Conservation (phyloP, 805 yeast genomes). For the Debaryomyces tyrocola region DNA sequence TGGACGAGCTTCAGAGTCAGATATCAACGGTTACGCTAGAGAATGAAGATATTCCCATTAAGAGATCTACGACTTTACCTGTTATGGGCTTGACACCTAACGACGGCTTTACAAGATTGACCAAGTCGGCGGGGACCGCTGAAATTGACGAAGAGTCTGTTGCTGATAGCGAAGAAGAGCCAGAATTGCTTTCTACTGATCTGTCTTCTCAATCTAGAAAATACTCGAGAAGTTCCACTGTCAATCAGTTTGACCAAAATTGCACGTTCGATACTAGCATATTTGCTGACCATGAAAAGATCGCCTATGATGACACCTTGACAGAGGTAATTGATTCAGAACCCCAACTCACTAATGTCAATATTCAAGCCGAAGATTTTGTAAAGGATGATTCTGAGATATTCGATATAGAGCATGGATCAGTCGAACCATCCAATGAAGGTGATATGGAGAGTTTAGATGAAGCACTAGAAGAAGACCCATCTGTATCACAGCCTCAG, state of each 20-base stretch:
- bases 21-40: slow-evolving; percentile 1
- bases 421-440: background rate
- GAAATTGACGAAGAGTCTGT: slow-evolving; percentile 3
- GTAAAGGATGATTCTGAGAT: background rate
- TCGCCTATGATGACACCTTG: background rate
- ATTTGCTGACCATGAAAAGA: background rate
- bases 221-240: slow-evolving; percentile 1
- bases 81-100: background rate
- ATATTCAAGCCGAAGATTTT: slow-evolving; percentile 9
- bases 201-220: background rate
- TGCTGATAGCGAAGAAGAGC: slow-evolving; percentile 20
- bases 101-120: background rate
- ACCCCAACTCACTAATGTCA: slow-evolving; percentile 6
- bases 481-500: background rate
- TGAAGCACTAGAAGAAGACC: background rate
- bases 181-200: slow-evolving; percentile 6
- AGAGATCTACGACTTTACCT: background rate
- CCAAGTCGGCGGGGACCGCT: background rate
- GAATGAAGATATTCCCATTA: background rate
- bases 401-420: background rate
- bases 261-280: slow-evolving; percentile 1
- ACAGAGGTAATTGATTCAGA: background rate
- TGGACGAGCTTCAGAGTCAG: background rate
- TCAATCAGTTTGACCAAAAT: background rate
- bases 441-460: background rate